Percentiles rank a stretch among this genome's conserved stretches.
These are phyloP conservation scores for Xylaria sp. DNA, from an alignment of 2,329 filamentous ascomycete species.

Conservation along the genomic window DNA sequence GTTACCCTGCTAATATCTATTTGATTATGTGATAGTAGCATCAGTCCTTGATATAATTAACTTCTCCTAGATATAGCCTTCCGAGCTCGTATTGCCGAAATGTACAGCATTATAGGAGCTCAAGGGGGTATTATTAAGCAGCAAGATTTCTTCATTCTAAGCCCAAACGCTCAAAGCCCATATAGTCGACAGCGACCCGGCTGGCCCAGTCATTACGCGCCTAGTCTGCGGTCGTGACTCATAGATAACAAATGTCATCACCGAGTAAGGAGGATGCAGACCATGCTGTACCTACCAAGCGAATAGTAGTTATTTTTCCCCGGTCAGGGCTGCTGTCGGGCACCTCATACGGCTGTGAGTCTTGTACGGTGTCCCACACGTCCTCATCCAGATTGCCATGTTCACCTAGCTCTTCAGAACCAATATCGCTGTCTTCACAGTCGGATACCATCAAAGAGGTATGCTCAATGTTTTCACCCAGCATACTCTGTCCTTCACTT, in stretches of 20 bases:
- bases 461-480: neutral
- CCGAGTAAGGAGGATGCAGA: neutral
- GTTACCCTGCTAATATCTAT: neutral
- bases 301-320: no score
- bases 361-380: constrained; percentile 4
- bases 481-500: neutral
- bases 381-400: constrained; percentile 5
- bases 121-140: neutral
- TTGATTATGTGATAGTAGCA: neutral
- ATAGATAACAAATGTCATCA: neutral
- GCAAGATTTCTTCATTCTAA: neutral
- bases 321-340: neutral
- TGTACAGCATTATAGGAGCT: constrained; percentile 16
- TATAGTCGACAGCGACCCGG: neutral
- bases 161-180: no score
- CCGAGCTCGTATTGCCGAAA: neutral
- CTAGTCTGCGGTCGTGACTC: neutral
- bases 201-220: neutral
- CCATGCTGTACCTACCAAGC: neutral
- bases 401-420: neutral
- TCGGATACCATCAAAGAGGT: neutral
- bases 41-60: neutral
- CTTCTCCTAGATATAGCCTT: neutral
- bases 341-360: constrained; percentile 16
- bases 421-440: neutral